phyloP scores from a whole-genome alignment of 805 yeast genomes.

The Suhomyces tanzawaensis region DNA sequence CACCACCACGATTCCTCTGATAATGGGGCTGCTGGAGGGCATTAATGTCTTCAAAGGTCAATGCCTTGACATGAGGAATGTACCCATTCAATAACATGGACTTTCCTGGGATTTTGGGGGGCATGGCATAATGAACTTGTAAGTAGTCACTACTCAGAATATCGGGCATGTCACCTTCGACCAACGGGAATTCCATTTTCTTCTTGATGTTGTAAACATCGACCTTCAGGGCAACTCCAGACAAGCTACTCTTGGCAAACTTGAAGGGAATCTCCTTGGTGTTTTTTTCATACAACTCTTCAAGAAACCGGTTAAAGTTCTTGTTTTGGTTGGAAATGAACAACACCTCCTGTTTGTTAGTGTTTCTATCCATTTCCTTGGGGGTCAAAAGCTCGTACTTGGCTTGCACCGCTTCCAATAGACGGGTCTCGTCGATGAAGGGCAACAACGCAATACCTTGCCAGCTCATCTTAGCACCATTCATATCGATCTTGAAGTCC shows the following conservation, averaged over 20 bases:
- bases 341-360: constrained; percentile 66
- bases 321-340: constrained; percentile 64
- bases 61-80: constrained; percentile 56
- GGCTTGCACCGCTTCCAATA: constrained; percentile 61
- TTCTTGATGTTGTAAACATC: constrained; percentile 35
- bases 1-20: constrained; percentile 12
- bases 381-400: constrained; percentile 64
- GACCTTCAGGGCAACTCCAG: constrained; percentile 51
- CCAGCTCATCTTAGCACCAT: constrained; percentile 94
- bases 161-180: constrained; percentile 45
- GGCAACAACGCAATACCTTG: constrained; percentile 90
- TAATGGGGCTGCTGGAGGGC: constrained; percentile 46
- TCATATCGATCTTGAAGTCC: constrained; percentile 88
- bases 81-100: constrained; percentile 83
- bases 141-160: constrained; percentile 40
- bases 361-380: constrained; percentile 68
- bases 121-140: constrained; percentile 56
- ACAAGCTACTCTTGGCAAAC: constrained; percentile 51
- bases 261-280: constrained; percentile 35
- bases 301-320: constrained; percentile 38
- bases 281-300: constrained; percentile 41
- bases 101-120: constrained; percentile 60
- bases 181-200: constrained; percentile 44
- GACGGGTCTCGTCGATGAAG: constrained; percentile 79
- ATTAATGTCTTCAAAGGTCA: constrained; percentile 59